Base-by-base conservation (phyloP, 2,329 filamentous ascomycete genomes). In the Hypoxylon sp. region DNA sequence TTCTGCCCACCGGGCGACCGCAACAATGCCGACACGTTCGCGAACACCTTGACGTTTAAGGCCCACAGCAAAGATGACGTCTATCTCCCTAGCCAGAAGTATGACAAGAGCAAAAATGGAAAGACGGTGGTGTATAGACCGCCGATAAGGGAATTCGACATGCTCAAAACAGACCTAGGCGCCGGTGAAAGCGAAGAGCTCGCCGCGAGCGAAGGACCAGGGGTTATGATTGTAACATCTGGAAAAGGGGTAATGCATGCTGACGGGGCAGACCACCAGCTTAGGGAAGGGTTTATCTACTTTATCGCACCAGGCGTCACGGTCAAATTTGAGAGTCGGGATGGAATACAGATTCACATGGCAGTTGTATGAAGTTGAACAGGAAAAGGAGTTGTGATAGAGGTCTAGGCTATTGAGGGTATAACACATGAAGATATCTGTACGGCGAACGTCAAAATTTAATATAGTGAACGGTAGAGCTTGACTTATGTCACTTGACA, bases 131-230 rank as follows among this genome's bases (percentile, higher is more conserved):
- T 89, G 1, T 92, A 91, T 74, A 83, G 82, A 9, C 91, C 91
- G 4, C 90, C 90, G 0, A 84, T 93, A 78, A 89, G 86, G 72
- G 91, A 94, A 78, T 94, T 94, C 74, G 86, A 89, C 71, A 87
- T 94, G 80, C 79, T 93, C 10, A 82, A 85, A 51, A 89, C 86
- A 1, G 83, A 84, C 19, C 74, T 94, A n/a, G 77, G 75, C 2
- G 77, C 78, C 0, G 87, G 85, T 0, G 88, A 92, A 72, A 84
- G 79, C 38, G 91, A 94, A 71, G 82, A 79, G 5, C 79, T 91
- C 14, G 79, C 78, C 48, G 79, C 82, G 1, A 79, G 90, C 19
- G 81, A 84, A 0, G 91, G 91, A 0, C 90, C 90, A 0, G 88
- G 86, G 58, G 84, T 93, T 28, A 76, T 91, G 74, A 84, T 93